A percentile compares a stretch with the other conserved stretches of the same genome.
These are phyloP conservation scores for Boletus rubescentipes DNA, from an alignment of 768 basidiomycete species.

Conservation along the genomic window DNA sequence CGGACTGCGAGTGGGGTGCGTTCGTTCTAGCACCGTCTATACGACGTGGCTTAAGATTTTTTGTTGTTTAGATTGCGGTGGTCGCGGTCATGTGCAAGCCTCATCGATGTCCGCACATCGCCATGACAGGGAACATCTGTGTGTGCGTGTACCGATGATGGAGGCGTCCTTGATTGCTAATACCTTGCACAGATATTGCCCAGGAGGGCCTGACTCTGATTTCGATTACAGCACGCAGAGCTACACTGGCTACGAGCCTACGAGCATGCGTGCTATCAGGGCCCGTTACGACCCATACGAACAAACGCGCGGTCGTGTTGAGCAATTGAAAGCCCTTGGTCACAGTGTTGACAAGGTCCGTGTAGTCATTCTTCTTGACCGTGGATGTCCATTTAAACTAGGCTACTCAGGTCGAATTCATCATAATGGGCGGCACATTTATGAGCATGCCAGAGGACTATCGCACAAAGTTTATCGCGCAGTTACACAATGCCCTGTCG, in stretches of 20 bases:
- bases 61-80: constrained; percentile 75
- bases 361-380: not conserved
- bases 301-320: constrained; percentile 91
- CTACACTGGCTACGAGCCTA: constrained; percentile 94
- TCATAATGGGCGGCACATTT: constrained; percentile 98
- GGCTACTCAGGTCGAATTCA: constrained; percentile 69
- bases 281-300: constrained; percentile 97
- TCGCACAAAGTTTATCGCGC: constrained; percentile 88
- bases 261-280: constrained; percentile 98
- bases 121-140: constrained; percentile 99
- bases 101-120: constrained; percentile 98
- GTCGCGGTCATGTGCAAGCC: constrained; percentile 99
- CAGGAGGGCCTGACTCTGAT: constrained; percentile 98
- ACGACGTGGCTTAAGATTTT: not conserved
- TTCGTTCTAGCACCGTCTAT: not conserved
- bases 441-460: constrained; percentile 99
- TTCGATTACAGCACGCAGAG: constrained; percentile 99
- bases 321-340: constrained; percentile 93
- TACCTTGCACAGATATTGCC: constrained; percentile 71
- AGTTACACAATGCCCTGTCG: constrained; percentile 94
- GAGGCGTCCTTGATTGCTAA: constrained; percentile 5
- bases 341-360: constrained; percentile 94
- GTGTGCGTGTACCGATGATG: constrained; percentile 56
- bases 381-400: not conserved
- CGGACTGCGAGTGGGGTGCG: constrained; percentile 93